Evolutionary conservation across 371 early-diverging fungal genomes (phyloP).

Genomic region (Mortierella sp.): DNA sequence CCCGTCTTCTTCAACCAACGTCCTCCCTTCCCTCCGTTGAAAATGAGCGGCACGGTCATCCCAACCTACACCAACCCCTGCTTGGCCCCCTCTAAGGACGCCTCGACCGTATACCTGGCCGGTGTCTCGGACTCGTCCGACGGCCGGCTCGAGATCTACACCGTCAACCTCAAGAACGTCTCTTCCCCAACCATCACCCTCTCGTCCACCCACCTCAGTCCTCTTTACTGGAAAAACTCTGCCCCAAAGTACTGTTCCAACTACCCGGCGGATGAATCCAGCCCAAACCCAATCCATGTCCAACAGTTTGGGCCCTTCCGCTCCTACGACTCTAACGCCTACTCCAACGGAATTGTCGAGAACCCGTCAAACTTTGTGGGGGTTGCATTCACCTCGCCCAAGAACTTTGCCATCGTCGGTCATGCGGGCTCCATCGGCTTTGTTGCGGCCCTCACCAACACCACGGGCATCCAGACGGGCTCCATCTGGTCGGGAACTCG

Average conservation of each 20-base stretch:
- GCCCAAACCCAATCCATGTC: constrained; percentile 26
- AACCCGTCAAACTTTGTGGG: background rate
- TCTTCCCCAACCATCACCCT: constrained; percentile 29
- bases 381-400: constrained; percentile 17
- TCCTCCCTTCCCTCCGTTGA: background rate
- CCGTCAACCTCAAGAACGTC: constrained; percentile 33
- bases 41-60: constrained; percentile 16
- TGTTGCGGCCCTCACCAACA: constrained; percentile 25
- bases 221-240: constrained; percentile 21
- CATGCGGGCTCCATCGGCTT: constrained; percentile 20
- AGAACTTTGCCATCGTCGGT: constrained; percentile 24
- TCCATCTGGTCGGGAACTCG: constrained; percentile 41
- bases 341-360: constrained; percentile 23
- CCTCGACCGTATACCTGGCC: constrained; percentile 18
- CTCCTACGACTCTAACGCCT: constrained; percentile 31
- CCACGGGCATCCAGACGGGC: background rate
- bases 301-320: constrained; percentile 26
- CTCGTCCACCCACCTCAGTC: constrained; percentile 4
- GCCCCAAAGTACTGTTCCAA: constrained; percentile 23
- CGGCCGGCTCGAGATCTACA: constrained; percentile 33
- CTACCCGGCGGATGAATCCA: constrained; percentile 17
- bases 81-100: constrained; percentile 19
- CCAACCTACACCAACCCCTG: constrained; percentile 31
- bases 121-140: constrained; percentile 27
- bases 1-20: background rate